Conservation (phyloP, 148 eudicot genomes). For the Chenopodium berlandieri region DNA sequence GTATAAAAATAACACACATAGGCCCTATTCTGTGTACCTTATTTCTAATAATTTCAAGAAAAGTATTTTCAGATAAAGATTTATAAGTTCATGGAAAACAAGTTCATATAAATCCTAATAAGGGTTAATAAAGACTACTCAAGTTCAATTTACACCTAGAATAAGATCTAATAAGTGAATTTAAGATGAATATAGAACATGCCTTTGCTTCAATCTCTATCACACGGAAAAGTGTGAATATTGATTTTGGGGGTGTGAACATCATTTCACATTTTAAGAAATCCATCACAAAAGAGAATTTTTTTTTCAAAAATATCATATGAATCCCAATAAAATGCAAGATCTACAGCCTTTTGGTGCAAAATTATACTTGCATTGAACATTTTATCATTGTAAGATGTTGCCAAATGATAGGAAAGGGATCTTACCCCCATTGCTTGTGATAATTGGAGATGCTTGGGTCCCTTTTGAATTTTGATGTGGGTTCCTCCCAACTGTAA, state of each 20-base stretch:
- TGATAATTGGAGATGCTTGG: constrained; percentile 20
- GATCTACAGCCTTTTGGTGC: neutral
- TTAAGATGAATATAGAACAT: no score
- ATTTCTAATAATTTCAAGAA: no score
- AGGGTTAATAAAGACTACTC: no score
- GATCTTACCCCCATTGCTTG: constrained; percentile 7
- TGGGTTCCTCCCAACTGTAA: constrained; percentile 41
- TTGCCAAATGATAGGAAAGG: constrained; percentile 3
- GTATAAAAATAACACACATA: no score
- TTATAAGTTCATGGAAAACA: no score
- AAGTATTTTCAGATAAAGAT: no score
- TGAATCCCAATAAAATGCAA: neutral
- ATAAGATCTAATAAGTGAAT: no score
- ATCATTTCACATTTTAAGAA: neutral
- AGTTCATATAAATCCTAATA: no score
- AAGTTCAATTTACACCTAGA: no score
- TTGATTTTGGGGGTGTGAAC: neutral
- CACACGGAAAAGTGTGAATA: neutral
- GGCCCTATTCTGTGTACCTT: no score
- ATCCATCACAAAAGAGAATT: neutral
- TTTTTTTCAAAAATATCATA: neutral
- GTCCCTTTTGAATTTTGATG: constrained; percentile 16
- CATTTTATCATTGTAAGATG: neutral
- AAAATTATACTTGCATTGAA: neutral
- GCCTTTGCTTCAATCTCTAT: no score